Base-by-base conservation (phyloP, 495 filamentous ascomycete genomes). In the Tuber magnatum region DNA sequence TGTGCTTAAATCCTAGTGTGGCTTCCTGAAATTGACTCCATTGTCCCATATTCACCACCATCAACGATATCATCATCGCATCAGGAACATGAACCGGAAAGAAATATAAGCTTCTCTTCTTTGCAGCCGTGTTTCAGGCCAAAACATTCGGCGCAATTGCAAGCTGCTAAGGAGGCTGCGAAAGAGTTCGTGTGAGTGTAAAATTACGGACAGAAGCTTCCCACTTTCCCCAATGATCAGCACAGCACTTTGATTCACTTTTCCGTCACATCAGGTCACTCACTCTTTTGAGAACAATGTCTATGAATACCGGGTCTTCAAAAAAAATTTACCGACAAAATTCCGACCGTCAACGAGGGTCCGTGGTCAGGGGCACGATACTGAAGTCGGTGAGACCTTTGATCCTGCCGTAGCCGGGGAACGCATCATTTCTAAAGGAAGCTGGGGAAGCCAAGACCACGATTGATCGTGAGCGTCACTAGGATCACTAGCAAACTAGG, bases 371-470 rank as follows among this genome's bases (percentile, higher is more conserved):
- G 79, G 80, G 28, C 76, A 77, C 69, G 79, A 82, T 40, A 81
- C 78, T 14, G 74, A 77, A 74, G 78, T 81, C 14, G 51, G 78
- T n/a, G 81, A 85, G 84, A 86, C 84, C 22, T 86, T 90, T 48
- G 86, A 87, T 61, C 89, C 89, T 1, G 88, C 90, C 14, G 85
- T 92, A 28, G 85, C 85, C 39, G 84, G 89, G 68, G 89, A 91
- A 80, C 85, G 84, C 12, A 80, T 90, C 72, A n/a, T 69, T 77
- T 39, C 81, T 77, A 20, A 86, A 84, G 61, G 85, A 85, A 8
- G 88, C 88, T 72, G 88, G 90, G 74, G 83, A 90, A 46, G 82
- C 86, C 32, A 85, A 81, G 14, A 89, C 87, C 6, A 89, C 88
- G 35, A 82, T 91, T 73, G 86, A 92, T n/a, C n/a, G n/a, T n/a